Evolutionary conservation across 768 basidiomycete genomes (phyloP).

Genomic region (Sporobolomyces pararoseus): DNA sequence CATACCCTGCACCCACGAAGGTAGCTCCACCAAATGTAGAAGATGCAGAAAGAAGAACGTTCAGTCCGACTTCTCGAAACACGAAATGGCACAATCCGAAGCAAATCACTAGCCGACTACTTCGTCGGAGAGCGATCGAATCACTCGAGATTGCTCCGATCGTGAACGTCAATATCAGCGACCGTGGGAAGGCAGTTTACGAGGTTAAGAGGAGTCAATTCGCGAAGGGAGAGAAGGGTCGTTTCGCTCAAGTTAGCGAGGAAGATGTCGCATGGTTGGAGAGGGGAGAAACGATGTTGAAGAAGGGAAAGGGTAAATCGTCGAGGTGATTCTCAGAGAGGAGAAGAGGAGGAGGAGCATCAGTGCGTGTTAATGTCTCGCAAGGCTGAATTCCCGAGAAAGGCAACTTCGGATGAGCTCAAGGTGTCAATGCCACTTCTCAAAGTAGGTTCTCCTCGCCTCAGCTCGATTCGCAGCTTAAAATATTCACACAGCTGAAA

Average conservation of each 20-base stretch:
- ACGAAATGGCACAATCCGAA: conserved; percentile 35
- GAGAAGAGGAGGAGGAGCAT: background rate
- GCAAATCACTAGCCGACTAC: conserved; percentile 13
- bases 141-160: conserved; percentile 15
- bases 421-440: conserved; percentile 42
- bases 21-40: background rate
- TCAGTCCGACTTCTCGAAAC: conserved; percentile 1
- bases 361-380: conserved; percentile 40
- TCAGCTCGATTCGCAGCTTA: too few relatives aligned
- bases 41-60: background rate
- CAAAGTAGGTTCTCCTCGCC: conserved; percentile 16
- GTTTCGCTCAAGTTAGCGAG: background rate
- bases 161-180: background rate
- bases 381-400: conserved; percentile 17
- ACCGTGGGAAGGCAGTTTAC: background rate
- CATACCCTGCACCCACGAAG: background rate
- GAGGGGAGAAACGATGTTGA: background rate
- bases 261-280: background rate
- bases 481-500: background rate
- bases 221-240: conserved; percentile 3
- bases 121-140: conserved; percentile 1
- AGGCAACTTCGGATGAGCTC: conserved; percentile 23
- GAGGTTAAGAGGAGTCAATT: conserved; percentile 2
- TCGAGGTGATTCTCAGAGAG: background rate
- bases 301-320: too few relatives aligned